Conservation (phyloP, 345 rosid genomes). For the Aquilaria sinensis region DNA sequence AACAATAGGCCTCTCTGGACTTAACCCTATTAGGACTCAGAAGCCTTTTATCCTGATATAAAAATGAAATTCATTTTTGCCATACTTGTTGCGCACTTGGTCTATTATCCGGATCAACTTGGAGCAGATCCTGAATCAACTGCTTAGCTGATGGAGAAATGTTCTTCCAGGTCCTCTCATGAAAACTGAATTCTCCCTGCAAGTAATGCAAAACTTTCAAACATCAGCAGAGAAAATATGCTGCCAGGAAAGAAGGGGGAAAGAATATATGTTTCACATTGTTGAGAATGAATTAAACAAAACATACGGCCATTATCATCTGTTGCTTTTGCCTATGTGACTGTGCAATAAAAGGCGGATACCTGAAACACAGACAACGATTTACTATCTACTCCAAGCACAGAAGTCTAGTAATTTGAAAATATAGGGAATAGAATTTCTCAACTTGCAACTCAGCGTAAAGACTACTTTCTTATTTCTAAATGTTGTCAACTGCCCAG, state of each 20-base stretch:
- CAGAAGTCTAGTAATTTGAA: no score
- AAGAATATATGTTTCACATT: neutral
- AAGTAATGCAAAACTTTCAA: neutral
- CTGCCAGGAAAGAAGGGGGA: neutral
- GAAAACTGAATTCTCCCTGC: conserved; percentile 60
- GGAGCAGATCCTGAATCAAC: conserved; percentile 44
- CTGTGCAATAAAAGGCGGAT: conserved; percentile 63
- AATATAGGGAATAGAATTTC: no score
- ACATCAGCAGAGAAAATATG: neutral
- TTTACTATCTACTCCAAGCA: neutral
- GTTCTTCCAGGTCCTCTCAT: conserved; percentile 58
- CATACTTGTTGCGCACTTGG: conserved; percentile 50
- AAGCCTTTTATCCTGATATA: no score
- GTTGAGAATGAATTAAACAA: neutral
- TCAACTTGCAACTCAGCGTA: no score
- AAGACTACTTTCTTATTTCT: no score
- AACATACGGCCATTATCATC: conserved; percentile 49
- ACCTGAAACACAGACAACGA: conserved; percentile 23
- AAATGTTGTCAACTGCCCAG: no score
- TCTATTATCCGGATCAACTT: conserved; percentile 53
- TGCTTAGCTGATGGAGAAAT: conserved; percentile 53
- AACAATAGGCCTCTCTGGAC: neutral
- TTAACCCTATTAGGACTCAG: no score
- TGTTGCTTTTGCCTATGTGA: conserved; percentile 59
- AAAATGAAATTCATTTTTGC: no score